phyloP scores from a whole-genome alignment of 129 eudicot species.

The Lactuca saligna region DNA sequence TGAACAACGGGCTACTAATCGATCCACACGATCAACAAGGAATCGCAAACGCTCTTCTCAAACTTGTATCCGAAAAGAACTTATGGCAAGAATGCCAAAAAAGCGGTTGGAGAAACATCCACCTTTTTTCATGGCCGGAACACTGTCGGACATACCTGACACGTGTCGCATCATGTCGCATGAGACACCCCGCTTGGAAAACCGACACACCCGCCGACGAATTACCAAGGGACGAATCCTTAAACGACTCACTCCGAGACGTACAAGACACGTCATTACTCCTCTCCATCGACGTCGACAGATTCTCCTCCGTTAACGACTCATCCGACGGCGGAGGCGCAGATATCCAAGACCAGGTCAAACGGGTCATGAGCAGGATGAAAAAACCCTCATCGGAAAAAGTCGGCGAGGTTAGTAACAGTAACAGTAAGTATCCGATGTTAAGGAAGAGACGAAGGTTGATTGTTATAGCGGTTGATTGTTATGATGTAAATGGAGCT shows the following conservation, averaged over 20 bases:
- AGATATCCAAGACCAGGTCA: constrained; percentile 77
- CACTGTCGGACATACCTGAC: constrained; percentile 84
- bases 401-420: constrained; percentile 29
- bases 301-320: constrained; percentile 49
- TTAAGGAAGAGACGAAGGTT: constrained; percentile 67
- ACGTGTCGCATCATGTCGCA: constrained; percentile 77
- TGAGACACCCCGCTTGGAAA: constrained; percentile 94
- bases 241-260: constrained; percentile 76
- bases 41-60: constrained; percentile 80
- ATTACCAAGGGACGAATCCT: constrained; percentile 49
- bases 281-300: constrained; percentile 77
- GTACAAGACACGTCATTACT: constrained; percentile 80
- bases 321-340: constrained; percentile 47
- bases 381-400: constrained; percentile 37
- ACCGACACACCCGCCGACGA: constrained; percentile 81
- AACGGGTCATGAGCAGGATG: constrained; percentile 67
- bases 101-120: constrained; percentile 88
- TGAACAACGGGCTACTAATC: constrained; percentile 78
- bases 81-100: constrained; percentile 79
- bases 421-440: constrained; percentile 54
- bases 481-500: constrained; percentile 66
- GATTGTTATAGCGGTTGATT: constrained; percentile 79
- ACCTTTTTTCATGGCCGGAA: constrained; percentile 93
- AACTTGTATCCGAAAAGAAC: constrained; percentile 81
- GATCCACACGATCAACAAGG: constrained; percentile 88